phyloP scores from a whole-genome alignment of 176 grass and related monocot species.

The Oryza longistaminata region DNA sequence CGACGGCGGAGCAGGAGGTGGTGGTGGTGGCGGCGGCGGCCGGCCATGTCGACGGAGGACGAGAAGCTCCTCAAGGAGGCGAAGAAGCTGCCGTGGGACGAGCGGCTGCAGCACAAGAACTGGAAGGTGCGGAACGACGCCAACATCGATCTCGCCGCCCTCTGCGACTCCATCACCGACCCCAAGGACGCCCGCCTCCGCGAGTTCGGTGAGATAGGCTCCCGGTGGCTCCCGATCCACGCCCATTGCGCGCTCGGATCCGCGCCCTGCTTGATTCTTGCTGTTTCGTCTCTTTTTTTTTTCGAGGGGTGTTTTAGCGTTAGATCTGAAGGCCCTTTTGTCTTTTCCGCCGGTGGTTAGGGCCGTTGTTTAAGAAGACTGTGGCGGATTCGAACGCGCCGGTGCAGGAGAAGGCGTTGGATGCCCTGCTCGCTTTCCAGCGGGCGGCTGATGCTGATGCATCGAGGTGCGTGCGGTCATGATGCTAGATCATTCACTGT shows the following conservation, averaged over 20 bases:
- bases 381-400: slow-evolving; percentile 96
- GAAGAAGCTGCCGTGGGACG: slow-evolving; percentile 97
- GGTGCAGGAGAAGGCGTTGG: slow-evolving; percentile 94
- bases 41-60: slow-evolving; percentile 93
- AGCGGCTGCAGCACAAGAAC: slow-evolving; percentile 94
- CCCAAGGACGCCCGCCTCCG: slow-evolving; percentile 91
- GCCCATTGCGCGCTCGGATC: slow-evolving; percentile 38
- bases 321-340: slow-evolving; percentile 53
- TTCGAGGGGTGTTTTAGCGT: not conserved
- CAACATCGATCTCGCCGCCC: slow-evolving; percentile 90
- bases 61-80: slow-evolving; percentile 99
- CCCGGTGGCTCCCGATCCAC: slow-evolving; percentile 14
- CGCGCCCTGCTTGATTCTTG: slow-evolving; percentile 23
- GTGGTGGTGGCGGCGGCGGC: slow-evolving; percentile 6
- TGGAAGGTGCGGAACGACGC: slow-evolving; percentile 99
- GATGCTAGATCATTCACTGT: not conserved
- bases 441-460: slow-evolving; percentile 89
- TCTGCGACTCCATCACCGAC: slow-evolving; percentile 91
- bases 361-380: slow-evolving; percentile 91
- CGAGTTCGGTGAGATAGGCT: slow-evolving; percentile 79
- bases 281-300: slow-evolving; percentile 12
- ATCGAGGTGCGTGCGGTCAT: slow-evolving; percentile 49
- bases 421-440: slow-evolving; percentile 86
- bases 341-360: slow-evolving; percentile 43
- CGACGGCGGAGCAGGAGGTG: not conserved